Conservation (phyloP, 768 basidiomycete genomes). For the Saitozyma sp. region DNA sequence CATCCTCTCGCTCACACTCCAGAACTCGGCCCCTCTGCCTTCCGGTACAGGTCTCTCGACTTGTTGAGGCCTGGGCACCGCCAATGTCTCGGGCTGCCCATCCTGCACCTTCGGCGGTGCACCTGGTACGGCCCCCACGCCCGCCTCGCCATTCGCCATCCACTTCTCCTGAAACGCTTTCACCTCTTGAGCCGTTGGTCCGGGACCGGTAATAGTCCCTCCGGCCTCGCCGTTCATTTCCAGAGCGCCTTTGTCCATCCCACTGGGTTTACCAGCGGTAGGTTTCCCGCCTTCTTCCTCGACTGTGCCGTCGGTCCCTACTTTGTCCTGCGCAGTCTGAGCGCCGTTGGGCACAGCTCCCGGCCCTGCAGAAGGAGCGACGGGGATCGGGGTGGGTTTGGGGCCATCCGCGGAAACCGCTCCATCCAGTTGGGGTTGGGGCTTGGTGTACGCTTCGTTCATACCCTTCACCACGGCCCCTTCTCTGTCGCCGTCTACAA, state of each 20-base stretch:
- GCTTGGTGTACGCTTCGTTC: background rate
- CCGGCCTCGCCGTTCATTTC: slow-evolving; percentile 37
- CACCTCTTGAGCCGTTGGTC: slow-evolving; percentile 37
- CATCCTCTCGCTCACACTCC: slow-evolving; percentile 58
- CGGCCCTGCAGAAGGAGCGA: slow-evolving; percentile 2
- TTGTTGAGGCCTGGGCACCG: background rate
- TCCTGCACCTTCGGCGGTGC: background rate
- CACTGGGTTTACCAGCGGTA: slow-evolving; percentile 36
- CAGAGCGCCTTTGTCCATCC: slow-evolving; percentile 40
- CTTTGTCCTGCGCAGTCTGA: slow-evolving; percentile 18
- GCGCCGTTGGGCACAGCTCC: slow-evolving; percentile 1
- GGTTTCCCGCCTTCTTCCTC: slow-evolving; percentile 42
- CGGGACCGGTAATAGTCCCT: slow-evolving; percentile 35
- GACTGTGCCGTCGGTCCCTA: slow-evolving; percentile 32
- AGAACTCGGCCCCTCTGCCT: slow-evolving; percentile 11
- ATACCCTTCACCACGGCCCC: background rate
- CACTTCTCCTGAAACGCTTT: slow-evolving; percentile 2
- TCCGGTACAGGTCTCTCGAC: background rate
- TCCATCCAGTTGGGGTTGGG: background rate
- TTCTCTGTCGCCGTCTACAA: background rate
- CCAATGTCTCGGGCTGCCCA: too few species aligned
- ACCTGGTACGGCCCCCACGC: background rate
- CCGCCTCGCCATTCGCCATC: slow-evolving; percentile 1
- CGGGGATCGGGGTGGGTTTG: background rate
- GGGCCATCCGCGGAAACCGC: slow-evolving; percentile 1